These are phyloP conservation scores for Boletus subparvulus DNA, from an alignment of 768 basidiomycete genomes.

Conservation along the genomic window DNA sequence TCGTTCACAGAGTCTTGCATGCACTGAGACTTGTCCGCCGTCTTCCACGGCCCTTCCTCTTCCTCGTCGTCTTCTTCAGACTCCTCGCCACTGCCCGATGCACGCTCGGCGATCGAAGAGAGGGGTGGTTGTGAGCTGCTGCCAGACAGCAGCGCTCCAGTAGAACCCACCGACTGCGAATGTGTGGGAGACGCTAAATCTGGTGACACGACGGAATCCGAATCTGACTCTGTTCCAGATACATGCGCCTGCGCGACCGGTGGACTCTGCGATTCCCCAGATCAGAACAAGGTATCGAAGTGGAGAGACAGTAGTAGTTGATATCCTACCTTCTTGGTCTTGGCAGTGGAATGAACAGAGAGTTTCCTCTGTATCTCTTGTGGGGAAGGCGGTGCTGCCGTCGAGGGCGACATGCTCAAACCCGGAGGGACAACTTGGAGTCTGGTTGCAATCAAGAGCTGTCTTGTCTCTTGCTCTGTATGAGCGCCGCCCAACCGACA, in stretches of 20 bases:
- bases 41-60: constrained; percentile 64
- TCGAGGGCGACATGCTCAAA: constrained; percentile 27
- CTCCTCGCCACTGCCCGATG: constrained; percentile 71
- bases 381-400: constrained; percentile 66
- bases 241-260: constrained; percentile 36
- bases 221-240: constrained; percentile 85
- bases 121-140: constrained; percentile 51
- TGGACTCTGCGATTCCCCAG: constrained; percentile 29
- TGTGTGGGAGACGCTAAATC: constrained; percentile 45
- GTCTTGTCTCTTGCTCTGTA: constrained; percentile 1
- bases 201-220: constrained; percentile 65
- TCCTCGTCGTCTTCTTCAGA: constrained; percentile 74
- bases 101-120: constrained; percentile 75
- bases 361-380: constrained; percentile 88
- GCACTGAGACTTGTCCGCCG: constrained; percentile 43
- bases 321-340: constrained; percentile 46
- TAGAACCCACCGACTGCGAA: constrained; percentile 36
- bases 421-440: constrained; percentile 2
- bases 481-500: constrained; percentile 16
- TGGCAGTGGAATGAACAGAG: constrained; percentile 65
- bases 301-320: neutral
- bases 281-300: constrained; percentile 14
- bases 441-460: constrained; percentile 17
- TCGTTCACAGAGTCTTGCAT: constrained; percentile 57
- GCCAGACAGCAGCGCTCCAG: constrained; percentile 29